A percentile compares a stretch with the other conserved stretches of the same genome.
phyloP scores from a whole-genome alignment of 78 protist species.

The Chrysochromulina tobinii region DNA sequence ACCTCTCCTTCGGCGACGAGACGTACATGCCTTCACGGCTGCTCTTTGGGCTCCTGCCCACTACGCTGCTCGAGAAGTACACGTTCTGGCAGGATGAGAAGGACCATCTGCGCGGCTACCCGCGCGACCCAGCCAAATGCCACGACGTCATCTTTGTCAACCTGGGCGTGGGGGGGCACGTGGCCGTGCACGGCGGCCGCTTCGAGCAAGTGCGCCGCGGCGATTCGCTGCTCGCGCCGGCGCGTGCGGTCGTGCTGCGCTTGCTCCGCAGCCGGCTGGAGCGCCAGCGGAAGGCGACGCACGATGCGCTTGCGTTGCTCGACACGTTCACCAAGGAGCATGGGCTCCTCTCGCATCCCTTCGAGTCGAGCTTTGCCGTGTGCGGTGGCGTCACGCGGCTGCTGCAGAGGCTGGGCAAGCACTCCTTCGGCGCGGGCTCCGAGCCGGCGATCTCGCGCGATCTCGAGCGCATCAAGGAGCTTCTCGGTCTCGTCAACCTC shows the following conservation, averaged over 20 bases:
- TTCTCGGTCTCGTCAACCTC: background rate
- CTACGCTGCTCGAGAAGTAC: slow-evolving; percentile 13
- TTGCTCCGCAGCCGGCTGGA: background rate
- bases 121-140: background rate
- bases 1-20: slow-evolving; percentile 28
- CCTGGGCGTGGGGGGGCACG: background rate
- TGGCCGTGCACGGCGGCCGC: background rate
- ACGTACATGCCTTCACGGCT: slow-evolving; percentile 25
- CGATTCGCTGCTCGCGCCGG: background rate
- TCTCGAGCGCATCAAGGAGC: background rate
- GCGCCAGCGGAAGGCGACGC: background rate
- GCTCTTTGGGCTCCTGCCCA: slow-evolving; percentile 28
- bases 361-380: background rate
- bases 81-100: slow-evolving; percentile 26
- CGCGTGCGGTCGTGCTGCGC: background rate
- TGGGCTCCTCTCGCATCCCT: background rate
- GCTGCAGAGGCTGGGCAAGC: background rate
- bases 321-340: background rate
- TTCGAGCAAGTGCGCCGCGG: background rate
- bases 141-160: background rate
- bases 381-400: background rate
- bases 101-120: slow-evolving; percentile 39
- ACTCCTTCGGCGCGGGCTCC: background rate
- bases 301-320: background rate
- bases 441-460: background rate